Evolutionary conservation across 202 grass and related monocot genomes (phyloP).

Genomic region (Alloteropsis angusta): DNA sequence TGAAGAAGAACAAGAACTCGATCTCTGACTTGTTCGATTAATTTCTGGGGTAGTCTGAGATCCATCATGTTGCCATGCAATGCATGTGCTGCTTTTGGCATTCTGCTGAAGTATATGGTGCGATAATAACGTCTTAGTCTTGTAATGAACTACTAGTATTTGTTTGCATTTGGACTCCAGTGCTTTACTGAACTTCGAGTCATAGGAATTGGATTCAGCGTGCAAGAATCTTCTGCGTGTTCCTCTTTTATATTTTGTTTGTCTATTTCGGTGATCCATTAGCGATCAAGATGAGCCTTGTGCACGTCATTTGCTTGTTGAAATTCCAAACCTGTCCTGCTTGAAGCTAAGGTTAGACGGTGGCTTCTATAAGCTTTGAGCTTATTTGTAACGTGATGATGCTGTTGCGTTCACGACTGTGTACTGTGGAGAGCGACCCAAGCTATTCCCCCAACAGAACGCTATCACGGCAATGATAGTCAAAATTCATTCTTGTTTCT

Average conservation of each 20-base stretch:
- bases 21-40: slow-evolving; percentile 71
- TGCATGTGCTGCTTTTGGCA: slow-evolving; percentile 20
- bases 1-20: slow-evolving; percentile 41
- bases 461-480: neutral
- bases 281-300: neutral
- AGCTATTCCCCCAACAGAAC: neutral
- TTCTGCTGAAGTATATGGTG: slow-evolving; percentile 29
- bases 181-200: slow-evolving; percentile 8
- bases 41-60: neutral
- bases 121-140: slow-evolving; percentile 31
- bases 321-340: neutral
- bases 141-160: slow-evolving; percentile 28
- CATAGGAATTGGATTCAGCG: neutral
- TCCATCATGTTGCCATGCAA: slow-evolving; percentile 11
- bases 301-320: neutral
- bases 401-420: neutral
- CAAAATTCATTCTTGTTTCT: neutral
- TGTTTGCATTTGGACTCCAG: slow-evolving; percentile 1
- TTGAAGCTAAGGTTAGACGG: neutral
- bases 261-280: neutral
- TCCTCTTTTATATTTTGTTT: neutral
- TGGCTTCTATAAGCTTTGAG: neutral
- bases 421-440: neutral
- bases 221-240: neutral
- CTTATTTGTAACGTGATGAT: neutral